Base-by-base conservation (phyloP, 345 rosid species). In the Rhodamnia rubescens region DNA sequence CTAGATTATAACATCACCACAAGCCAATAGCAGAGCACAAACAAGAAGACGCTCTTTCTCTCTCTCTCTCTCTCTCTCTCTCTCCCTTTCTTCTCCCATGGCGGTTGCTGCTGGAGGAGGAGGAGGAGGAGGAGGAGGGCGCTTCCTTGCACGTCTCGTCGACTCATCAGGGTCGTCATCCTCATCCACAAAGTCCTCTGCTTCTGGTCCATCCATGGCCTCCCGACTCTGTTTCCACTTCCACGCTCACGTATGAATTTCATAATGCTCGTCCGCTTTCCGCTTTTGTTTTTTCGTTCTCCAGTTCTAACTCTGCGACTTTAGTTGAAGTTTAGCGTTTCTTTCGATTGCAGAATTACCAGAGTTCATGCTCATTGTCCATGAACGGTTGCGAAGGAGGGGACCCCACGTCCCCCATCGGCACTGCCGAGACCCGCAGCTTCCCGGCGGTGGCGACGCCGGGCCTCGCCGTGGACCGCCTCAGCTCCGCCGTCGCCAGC, bases 371-470 rank as follows among this genome's bases (percentile, higher is more conserved):
- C 50, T 88, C 92, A 2, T 49, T 93, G 83, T 93, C 95, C 56
- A 95, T 95, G 99, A 95, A 94, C 87, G 99, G 99, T 21, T 93
- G 98, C 89, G 87, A 90, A 8, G 93, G 90, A 20, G 92, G 90
- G 24, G 92, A 92, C 86, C 88, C 92, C 27, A 87, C 57, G 74
- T 20, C 85, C 29, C 94, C 95, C 3, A 57, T 96, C 64, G 95
- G 95, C 22, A 88, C 90, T 29, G 88, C 89, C 0, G 93, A 95
- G 82, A 93, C 92, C 6, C 91, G 90, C 15, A 93, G 94, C 27
- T 87, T 95, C 61, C 58, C 92, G 3, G 44, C 92, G 52, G 98
- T 90, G 82, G 40, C 90, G 6, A 88, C 95, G 58, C 91, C 95
- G 12, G 85, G 89, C 27, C 75, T 81, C 81, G 98, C 98, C 64